Conservation (phyloP, 306 rosid species). For the Cercis canadensis region DNA sequence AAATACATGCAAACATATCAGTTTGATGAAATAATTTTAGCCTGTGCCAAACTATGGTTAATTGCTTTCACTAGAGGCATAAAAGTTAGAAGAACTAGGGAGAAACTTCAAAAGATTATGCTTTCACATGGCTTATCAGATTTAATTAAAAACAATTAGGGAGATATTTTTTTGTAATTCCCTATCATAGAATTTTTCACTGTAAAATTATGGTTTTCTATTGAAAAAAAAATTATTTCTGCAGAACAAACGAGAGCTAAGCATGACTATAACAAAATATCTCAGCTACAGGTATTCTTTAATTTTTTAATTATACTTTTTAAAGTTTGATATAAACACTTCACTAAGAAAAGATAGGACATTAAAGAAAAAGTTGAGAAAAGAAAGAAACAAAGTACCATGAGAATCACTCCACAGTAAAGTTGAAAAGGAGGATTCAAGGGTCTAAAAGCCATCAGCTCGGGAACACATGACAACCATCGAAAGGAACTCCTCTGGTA, state of each 20-base stretch:
- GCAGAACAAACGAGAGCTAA: neutral
- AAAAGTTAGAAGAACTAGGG: no score
- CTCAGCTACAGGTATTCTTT: neutral
- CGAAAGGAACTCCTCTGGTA: constrained; percentile 5
- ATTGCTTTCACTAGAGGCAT: no score
- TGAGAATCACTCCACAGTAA: neutral
- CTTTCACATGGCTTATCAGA: no score
- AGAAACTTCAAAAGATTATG: no score
- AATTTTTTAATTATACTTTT: neutral
- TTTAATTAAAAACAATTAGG: no score
- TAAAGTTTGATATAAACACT: neutral
- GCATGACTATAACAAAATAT: no score
- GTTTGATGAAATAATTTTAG: no score
- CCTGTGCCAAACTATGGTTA: no score
- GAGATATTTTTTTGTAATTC: no score
- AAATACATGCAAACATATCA: no score
- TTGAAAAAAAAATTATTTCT: neutral
- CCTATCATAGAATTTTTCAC: neutral
- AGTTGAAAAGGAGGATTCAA: constrained; percentile 8
- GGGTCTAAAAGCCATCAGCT: constrained; percentile 7
- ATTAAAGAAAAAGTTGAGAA: neutral
- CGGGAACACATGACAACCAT: constrained; percentile 26
- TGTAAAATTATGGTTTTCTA: neutral
- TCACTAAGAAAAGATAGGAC: neutral
- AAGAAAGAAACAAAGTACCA: neutral